These are phyloP conservation scores for Albatrellus ellisii DNA, from an alignment of 768 basidiomycete species.

Conservation along the genomic window DNA sequence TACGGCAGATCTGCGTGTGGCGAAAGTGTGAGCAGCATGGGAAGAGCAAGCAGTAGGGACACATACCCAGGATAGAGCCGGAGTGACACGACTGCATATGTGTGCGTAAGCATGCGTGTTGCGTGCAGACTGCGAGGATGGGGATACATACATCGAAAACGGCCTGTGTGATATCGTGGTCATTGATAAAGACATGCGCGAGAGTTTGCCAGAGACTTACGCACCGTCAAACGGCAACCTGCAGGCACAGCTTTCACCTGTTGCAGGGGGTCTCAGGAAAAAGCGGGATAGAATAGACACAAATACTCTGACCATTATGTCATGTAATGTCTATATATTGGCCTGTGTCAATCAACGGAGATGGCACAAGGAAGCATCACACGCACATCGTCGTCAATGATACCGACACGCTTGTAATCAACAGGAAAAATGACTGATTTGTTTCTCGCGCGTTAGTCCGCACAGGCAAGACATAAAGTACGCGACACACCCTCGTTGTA, in stretches of 20 bases:
- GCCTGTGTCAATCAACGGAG: background rate
- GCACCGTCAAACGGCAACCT: conserved; percentile 34
- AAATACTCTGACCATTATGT: conserved; percentile 5
- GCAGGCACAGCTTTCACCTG: conserved; percentile 28
- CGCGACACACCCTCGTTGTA: conserved; percentile 19
- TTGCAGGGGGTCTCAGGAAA: background rate
- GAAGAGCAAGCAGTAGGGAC: background rate
- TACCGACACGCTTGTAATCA: conserved; percentile 29
- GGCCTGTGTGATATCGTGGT: conserved; percentile 3
- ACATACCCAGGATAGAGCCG: conserved; percentile 26
- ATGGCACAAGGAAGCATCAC: background rate
- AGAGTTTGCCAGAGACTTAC: background rate
- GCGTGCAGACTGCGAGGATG: background rate
- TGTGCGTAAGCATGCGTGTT: background rate
- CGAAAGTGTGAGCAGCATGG: background rate
- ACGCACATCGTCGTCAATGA: conserved; percentile 37
- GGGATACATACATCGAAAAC: conserved; percentile 10
- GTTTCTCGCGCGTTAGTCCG: background rate
- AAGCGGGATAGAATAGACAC: background rate
- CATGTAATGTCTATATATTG: conserved; percentile 8
- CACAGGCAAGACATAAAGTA: no score
- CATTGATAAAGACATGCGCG: background rate
- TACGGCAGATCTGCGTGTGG: conserved; percentile 7
- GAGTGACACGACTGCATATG: conserved; percentile 25
- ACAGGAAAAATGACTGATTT: conserved; percentile 34